A percentile compares a stretch with the other conserved stretches of the same genome.
phyloP scores from a whole-genome alignment of 2,329 filamentous ascomycete genomes.

The Gyromitra esculenta region DNA sequence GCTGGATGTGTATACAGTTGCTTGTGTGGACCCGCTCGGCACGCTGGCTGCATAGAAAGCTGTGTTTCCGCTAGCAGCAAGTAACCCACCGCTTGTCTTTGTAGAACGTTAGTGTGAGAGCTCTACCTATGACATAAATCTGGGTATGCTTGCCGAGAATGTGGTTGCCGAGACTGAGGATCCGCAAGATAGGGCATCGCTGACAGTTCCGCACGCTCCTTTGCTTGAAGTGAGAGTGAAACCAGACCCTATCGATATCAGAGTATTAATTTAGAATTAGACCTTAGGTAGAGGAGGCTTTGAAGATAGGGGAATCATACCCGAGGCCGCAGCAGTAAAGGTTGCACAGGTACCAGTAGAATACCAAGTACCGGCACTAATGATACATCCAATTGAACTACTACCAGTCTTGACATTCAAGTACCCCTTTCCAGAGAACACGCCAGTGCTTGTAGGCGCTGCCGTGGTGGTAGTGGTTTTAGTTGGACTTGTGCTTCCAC shows the following conservation, averaged over 20 bases:
- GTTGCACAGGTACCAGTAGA: constrained; percentile 73
- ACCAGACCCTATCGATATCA: constrained; percentile 58
- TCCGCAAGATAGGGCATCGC: constrained; percentile 58
- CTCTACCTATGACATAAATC: background rate
- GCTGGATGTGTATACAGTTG: constrained; percentile 38
- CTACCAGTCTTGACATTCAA: constrained; percentile 68
- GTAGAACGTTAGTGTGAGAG: background rate
- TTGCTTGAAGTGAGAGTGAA: constrained; percentile 70
- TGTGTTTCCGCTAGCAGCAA: constrained; percentile 14
- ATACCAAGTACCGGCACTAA: constrained; percentile 74
- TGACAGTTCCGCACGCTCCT: constrained; percentile 68
- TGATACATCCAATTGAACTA: constrained; percentile 71
- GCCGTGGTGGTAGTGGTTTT: constrained; percentile 59
- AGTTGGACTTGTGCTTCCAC: constrained; percentile 58
- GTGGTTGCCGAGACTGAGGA: constrained; percentile 39
- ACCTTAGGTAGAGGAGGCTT: background rate
- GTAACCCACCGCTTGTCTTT: constrained; percentile 16
- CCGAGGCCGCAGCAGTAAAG: constrained; percentile 67
- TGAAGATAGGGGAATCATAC: constrained; percentile 42
- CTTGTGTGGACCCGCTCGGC: constrained; percentile 26
- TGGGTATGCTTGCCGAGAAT: constrained; percentile 40
- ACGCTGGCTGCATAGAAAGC: constrained; percentile 22
- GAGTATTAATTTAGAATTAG: background rate
- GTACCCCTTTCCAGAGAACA: constrained; percentile 67
- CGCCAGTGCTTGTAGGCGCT: constrained; percentile 60